Evolutionary conservation across 306 rosid species (phyloP), one percentile per base, ranked within the genome.

Genomic region (Arachis hypogaea): DNA sequence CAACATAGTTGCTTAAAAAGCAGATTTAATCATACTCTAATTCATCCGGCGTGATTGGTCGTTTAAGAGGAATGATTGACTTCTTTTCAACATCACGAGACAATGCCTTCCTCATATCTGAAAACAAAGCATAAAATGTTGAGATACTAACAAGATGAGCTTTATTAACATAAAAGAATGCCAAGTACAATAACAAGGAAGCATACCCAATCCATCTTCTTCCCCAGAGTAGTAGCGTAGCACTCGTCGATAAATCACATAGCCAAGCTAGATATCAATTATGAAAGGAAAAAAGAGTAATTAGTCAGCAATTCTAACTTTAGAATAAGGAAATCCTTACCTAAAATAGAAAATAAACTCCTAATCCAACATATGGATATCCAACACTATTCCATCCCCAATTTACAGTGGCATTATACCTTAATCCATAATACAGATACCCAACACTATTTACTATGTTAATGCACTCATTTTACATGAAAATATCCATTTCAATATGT

Each of bases 51-150:
- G 99, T 95, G 68, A 95, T 77, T 0, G 99, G 96, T 55, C 99
- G 83, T 80, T 95, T 95, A 68, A 95, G 97, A 46, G 99, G 97
- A 82, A 95, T 86, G 84, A 90, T 68, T 45, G 99, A 95, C 84
- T 92, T 92, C 89, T 88, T 92, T 7, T 90, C 92, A 58, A 90
- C 93, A 74, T 92, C 99, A 57, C 93, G 96, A 9, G 99, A 90
- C 78, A 95, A 88, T 36, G 99, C 99, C 75, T 95, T 92, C 85
- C 99, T 88, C 98, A 95, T 95, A 82, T 95, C 99, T 95, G 85
- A 76, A 85, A 77, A 77, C 54, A 73, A 33, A 33, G 63, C 69
- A 70, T 28, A 63, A 59, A 71, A 22, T 62, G 33, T 66, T 44
- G 14, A 41, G 77, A 75, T 60, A 60, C 16, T 76, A 7, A 47